Percentiles rank a stretch among this genome's conserved stretches.
phyloP scores from a whole-genome alignment of 2,329 filamentous ascomycete genomes.

The Harringtonia aguacate region DNA sequence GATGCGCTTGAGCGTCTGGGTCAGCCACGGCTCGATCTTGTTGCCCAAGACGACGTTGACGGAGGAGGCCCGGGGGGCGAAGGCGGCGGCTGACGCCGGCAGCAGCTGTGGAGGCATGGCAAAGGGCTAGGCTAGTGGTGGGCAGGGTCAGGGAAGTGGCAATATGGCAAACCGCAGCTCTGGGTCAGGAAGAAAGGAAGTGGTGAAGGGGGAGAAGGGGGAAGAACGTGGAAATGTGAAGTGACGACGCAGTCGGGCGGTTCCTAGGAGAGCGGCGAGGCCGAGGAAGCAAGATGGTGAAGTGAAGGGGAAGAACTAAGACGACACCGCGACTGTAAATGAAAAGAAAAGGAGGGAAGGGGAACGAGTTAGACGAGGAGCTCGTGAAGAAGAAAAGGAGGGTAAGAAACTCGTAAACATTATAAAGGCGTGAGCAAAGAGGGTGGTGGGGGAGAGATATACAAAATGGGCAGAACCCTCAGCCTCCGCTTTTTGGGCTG shows the following conservation, averaged over 20 bases:
- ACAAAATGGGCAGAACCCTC: slow-evolving; percentile 12
- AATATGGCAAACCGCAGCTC: slow-evolving; percentile 9
- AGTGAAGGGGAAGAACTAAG: slow-evolving; percentile 7
- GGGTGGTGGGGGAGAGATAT: slow-evolving; percentile 41
- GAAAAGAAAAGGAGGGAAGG: slow-evolving; percentile 47
- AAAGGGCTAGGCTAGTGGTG: slow-evolving; percentile 3
- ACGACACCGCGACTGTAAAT: slow-evolving; percentile 46
- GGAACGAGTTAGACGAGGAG: slow-evolving; percentile 27
- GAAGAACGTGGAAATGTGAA: background rate
- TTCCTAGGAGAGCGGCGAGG: slow-evolving; percentile 5
- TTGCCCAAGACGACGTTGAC: slow-evolving; percentile 90
- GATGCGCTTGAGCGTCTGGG: slow-evolving; percentile 90
- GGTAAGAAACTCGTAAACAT: slow-evolving; percentile 32
- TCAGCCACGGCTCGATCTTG: slow-evolving; percentile 94
- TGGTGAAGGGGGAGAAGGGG: background rate
- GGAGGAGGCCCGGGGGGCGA: slow-evolving; percentile 78
- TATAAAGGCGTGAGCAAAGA: slow-evolving; percentile 17
- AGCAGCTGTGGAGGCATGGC: slow-evolving; percentile 78
- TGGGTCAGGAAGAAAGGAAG: background rate
- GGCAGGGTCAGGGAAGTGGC: slow-evolving; percentile 15
- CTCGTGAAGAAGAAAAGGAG: slow-evolving; percentile 43
- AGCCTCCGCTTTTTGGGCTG: slow-evolving; percentile 7
- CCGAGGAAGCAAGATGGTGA: background rate
- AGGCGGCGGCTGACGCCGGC: slow-evolving; percentile 90
- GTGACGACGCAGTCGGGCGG: slow-evolving; percentile 10